phyloP scores from a whole-genome alignment of 768 basidiomycete genomes.

The Lentinula edodes region DNA sequence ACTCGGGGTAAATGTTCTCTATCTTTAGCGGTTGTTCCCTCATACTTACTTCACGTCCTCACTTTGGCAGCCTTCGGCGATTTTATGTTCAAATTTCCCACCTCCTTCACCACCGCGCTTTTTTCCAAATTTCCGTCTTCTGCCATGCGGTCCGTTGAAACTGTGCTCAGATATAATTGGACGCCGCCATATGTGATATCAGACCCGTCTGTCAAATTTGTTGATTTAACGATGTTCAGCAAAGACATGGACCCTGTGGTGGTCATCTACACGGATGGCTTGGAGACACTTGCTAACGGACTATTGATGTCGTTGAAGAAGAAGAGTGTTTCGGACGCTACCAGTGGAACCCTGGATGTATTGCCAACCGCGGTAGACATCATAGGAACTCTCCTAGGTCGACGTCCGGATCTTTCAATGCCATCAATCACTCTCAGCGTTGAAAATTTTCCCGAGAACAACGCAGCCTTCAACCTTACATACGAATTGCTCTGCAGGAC shows the following conservation, averaged over 20 bases:
- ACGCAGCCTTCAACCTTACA: too few relatives aligned
- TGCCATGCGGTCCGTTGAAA: neutral
- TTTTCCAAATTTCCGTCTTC: slow-evolving; percentile 1
- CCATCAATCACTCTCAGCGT: too few relatives aligned
- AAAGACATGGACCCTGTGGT: neutral
- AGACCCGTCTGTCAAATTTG: neutral
- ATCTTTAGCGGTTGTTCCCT: neutral
- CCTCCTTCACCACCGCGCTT: neutral
- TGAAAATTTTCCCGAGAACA: too few relatives aligned
- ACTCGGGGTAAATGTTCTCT: neutral
- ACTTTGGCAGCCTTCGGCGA: neutral
- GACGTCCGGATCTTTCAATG: too few relatives aligned
- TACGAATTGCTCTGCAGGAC: too few relatives aligned
- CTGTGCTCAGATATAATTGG: neutral
- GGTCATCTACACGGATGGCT: neutral
- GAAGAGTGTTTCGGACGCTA: neutral
- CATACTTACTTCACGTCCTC: neutral
- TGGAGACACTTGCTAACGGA: neutral
- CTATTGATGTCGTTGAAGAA: neutral
- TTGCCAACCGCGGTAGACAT: neutral
- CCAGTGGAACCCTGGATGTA: neutral
- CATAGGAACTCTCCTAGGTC: too few relatives aligned
- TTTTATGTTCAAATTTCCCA: neutral
- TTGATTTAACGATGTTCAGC: neutral
- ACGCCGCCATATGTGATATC: too few relatives aligned